Percentiles rank a stretch among this genome's conserved stretches.
Conservation (phyloP, 345 rosid genomes). For the Eucalyptus sp. region DNA sequence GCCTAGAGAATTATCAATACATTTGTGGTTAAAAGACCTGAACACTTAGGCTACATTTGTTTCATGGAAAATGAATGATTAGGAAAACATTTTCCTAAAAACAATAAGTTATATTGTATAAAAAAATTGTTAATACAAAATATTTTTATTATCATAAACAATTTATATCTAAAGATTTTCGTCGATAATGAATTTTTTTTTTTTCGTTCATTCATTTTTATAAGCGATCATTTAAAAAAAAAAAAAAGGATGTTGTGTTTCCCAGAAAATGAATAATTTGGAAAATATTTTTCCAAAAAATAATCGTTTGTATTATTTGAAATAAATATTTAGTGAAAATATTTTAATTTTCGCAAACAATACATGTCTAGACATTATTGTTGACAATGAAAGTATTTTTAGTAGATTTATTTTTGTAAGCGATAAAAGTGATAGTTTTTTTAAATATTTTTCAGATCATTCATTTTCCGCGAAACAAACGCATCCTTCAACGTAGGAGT, state of each 20-base stretch:
- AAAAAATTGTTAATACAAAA: too few species aligned
- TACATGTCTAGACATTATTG: too few species aligned
- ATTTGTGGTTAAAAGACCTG: neutral
- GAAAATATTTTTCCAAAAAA: too few species aligned
- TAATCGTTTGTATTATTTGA: too few species aligned
- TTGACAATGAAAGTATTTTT: neutral
- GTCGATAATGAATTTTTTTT: rapidly evolving
- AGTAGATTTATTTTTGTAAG: neutral
- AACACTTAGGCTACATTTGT: rapidly evolving
- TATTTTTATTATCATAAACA: too few species aligned
- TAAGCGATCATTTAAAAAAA: neutral
- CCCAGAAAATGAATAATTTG: too few species aligned
- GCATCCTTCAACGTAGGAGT: rapidly evolving
- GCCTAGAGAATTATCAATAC: neutral
- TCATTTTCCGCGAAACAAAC: rapidly evolving
- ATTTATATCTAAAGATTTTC: too few species aligned
- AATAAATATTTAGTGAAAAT: neutral
- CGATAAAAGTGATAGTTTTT: rapidly evolving
- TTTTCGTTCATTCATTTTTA: too few species aligned
- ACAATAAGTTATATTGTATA: rapidly evolving
- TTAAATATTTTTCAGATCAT: rapidly evolving
- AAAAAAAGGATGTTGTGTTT: too few species aligned
- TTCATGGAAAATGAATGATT: rapidly evolving
- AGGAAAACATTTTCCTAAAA: rapidly evolving
- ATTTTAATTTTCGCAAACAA: too few species aligned